phyloP scores from a whole-genome alignment of 139 green algal species.

The Chlorella sorokiniana region DNA sequence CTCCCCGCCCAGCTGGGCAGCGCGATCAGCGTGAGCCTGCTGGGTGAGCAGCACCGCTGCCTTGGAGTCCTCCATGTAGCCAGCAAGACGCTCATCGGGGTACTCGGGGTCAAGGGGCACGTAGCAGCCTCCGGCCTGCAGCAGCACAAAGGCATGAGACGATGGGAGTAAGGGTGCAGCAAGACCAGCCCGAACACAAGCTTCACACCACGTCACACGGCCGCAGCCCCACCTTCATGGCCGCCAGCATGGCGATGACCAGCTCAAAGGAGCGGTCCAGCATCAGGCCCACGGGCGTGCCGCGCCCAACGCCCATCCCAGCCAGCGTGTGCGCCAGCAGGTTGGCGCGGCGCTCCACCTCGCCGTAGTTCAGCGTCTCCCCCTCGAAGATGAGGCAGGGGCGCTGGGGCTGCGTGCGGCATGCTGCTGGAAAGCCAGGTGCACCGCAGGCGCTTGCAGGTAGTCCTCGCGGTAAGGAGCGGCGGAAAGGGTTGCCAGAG shows the following conservation, averaged over 20 bases:
- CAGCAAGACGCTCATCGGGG: constrained; percentile 47
- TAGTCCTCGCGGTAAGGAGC: not conserved
- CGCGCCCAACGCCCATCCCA: not conserved
- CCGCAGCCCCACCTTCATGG: constrained; percentile 33
- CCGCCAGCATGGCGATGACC: constrained; percentile 47
- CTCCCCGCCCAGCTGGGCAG: constrained; percentile 13
- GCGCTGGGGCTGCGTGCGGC: not conserved
- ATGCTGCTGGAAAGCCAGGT: not conserved
- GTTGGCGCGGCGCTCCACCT: not conserved
- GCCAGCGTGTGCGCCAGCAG: not conserved
- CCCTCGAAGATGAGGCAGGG: not conserved
- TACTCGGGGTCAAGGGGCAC: constrained; percentile 65
- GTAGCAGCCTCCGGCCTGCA: constrained; percentile 51
- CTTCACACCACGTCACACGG: too few relatives aligned
- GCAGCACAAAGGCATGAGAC: not conserved
- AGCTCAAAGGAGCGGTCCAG: constrained; percentile 50
- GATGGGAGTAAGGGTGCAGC: not conserved
- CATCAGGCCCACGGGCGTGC: constrained; percentile 43
- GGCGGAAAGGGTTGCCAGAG: not conserved
- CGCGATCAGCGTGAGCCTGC: not conserved
- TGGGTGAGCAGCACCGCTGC: constrained; percentile 20
- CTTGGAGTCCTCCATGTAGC: constrained; percentile 52
- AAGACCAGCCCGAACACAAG: too few relatives aligned
- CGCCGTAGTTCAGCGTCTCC: not conserved
- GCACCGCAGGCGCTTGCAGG: not conserved